Conservation (phyloP, 345 rosid genomes). For the Pistacia integerrima region DNA sequence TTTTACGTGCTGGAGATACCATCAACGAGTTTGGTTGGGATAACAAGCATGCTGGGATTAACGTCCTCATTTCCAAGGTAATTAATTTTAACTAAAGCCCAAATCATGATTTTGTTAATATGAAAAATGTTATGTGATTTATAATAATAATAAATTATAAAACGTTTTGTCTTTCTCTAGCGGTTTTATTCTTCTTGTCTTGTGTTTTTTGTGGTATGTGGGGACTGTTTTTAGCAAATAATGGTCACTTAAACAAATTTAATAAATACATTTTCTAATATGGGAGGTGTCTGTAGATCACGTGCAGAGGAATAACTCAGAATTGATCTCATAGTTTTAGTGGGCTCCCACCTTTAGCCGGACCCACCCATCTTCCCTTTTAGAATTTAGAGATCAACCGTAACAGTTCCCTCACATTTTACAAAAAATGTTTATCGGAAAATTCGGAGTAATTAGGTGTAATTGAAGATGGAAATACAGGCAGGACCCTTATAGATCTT, state of each 20-base stretch:
- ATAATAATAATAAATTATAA: neutral
- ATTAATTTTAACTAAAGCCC: neutral
- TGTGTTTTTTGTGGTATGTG: constrained; percentile 25
- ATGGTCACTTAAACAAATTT: neutral
- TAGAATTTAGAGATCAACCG: neutral
- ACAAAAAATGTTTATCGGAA: too few species aligned
- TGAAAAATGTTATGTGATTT: too few species aligned
- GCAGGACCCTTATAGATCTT: neutral
- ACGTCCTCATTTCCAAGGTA: constrained; percentile 94
- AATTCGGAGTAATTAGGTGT: too few species aligned
- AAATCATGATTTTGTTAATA: neutral
- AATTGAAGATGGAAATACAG: neutral
- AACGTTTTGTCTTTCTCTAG: constrained; percentile 26
- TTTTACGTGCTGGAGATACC: constrained; percentile 82
- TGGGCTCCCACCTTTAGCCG: constrained; percentile 1
- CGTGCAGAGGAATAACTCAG: constrained; percentile 29
- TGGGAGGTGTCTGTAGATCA: constrained; percentile 27
- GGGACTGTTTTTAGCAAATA: neutral
- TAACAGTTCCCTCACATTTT: too few species aligned
- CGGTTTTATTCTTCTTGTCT: constrained; percentile 29
- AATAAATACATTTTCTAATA: neutral
- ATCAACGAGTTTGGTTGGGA: constrained; percentile 98
- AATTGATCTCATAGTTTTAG: constrained; percentile 4
- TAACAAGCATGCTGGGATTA: constrained; percentile 93
- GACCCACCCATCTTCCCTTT: neutral